A percentile compares a stretch with the other conserved stretches of the same genome.
phyloP scores from a whole-genome alignment of 805 yeast genomes.

The Starmerella sp. region DNA sequence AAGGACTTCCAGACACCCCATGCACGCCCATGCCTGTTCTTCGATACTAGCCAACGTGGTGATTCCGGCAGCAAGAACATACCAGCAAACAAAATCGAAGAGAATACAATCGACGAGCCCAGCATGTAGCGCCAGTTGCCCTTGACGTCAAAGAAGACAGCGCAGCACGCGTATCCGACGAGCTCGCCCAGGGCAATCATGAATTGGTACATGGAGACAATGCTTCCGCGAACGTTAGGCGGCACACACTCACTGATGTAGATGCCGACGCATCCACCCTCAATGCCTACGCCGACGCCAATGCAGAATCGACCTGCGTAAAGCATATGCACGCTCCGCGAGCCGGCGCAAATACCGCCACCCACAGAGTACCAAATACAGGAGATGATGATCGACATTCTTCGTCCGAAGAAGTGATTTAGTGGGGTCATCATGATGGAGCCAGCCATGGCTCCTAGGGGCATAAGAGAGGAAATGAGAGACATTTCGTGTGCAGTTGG shows the following conservation, averaged over 20 bases:
- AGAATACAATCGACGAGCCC: conserved; percentile 51
- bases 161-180: conserved; percentile 52
- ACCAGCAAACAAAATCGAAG: conserved; percentile 41
- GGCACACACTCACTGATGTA: conserved; percentile 54
- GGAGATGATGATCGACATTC: conserved; percentile 43
- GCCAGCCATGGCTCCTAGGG: conserved; percentile 59
- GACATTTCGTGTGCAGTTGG: conserved; percentile 38
- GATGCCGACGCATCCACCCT: conserved; percentile 53
- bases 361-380: conserved; percentile 53
- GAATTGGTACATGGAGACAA: conserved; percentile 54
- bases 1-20: conserved; percentile 39
- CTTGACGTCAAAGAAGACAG: conserved; percentile 44
- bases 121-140: conserved; percentile 55
- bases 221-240: conserved; percentile 44
- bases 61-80: conserved; percentile 49
- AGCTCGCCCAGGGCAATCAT: conserved; percentile 59
- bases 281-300: conserved; percentile 57
- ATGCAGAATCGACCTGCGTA: conserved; percentile 49
- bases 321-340: conserved; percentile 38
- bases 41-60: conserved; percentile 48
- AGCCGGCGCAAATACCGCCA: conserved; percentile 47
- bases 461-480: conserved; percentile 49
- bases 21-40: conserved; percentile 42
- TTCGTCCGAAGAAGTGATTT: conserved; percentile 46
- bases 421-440: conserved; percentile 49